These are phyloP conservation scores for Sporothrix phasma DNA, from an alignment of 2,329 filamentous ascomycete genomes.

Conservation along the genomic window DNA sequence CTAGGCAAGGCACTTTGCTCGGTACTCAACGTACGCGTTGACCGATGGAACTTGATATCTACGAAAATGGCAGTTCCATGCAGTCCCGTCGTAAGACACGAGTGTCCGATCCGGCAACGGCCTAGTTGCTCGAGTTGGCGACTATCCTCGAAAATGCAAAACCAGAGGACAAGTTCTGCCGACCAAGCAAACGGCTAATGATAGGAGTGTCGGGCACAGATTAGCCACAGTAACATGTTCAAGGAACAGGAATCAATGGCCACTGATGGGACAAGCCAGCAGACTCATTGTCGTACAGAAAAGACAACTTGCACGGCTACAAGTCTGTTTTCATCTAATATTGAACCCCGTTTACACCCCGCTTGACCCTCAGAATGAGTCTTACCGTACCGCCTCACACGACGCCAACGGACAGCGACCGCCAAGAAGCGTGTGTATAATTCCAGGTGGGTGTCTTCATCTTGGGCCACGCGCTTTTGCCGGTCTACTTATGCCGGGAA, in stretches of 20 bases:
- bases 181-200: background rate
- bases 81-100: background rate
- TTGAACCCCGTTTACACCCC: background rate
- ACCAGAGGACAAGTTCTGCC: background rate
- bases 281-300: background rate
- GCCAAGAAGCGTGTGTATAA: background rate
- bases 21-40: background rate
- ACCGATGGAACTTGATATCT: background rate
- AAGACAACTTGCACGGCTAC: background rate
- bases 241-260: background rate
- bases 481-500: constrained; percentile 6
- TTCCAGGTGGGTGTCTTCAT: constrained; percentile 4
- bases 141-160: background rate
- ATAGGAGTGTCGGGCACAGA: background rate
- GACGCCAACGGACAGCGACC: background rate
- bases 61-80: background rate
- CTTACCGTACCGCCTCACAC: background rate
- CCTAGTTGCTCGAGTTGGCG: too few species aligned
- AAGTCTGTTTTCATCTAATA: constrained; percentile 1
- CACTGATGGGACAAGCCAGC: background rate
- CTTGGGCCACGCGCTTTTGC: background rate
- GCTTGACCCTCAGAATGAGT: background rate
- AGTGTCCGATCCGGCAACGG: background rate
- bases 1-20: background rate
- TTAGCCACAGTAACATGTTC: too few species aligned